Percentiles rank a stretch among this genome's conserved stretches.
Evolutionary conservation across 2,329 filamentous ascomycete species (phyloP).

Genomic region (Epichloe brachyelytri): DNA sequence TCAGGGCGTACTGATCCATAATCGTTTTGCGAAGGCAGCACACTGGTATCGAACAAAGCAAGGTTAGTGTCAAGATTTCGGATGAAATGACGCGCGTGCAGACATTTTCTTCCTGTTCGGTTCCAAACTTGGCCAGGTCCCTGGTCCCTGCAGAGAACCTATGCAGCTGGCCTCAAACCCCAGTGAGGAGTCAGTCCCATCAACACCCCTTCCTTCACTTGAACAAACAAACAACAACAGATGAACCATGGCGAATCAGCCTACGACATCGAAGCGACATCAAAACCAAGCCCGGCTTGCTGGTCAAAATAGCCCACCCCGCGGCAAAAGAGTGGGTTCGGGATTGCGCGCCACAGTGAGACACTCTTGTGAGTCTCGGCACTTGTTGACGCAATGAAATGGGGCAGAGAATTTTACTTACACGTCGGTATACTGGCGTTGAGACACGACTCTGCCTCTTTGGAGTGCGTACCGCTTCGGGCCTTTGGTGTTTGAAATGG

Average conservation of each 20-base stretch:
- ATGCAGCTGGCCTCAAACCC: neutral
- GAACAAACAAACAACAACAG: conserved; percentile 1
- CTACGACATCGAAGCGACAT: neutral
- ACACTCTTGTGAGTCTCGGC: neutral
- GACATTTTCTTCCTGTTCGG: neutral
- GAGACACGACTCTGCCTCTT: conserved; percentile 20
- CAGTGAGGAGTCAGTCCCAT: neutral
- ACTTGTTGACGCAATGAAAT: neutral
- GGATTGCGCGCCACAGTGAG: neutral
- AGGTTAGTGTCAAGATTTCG: neutral
- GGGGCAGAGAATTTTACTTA: conserved; percentile 12
- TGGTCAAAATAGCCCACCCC: conserved; percentile 1
- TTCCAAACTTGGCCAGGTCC: neutral
- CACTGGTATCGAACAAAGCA: neutral
- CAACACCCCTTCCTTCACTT: neutral
- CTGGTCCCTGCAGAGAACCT: neutral
- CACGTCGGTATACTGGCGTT: conserved; percentile 12
- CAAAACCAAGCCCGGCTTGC: neutral
- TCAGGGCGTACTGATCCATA: conserved; percentile 13
- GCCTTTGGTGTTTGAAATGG: conserved; percentile 14
- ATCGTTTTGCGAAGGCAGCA: conserved; percentile 9
- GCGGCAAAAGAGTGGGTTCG: neutral
- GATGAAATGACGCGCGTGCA: neutral
- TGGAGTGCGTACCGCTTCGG: conserved; percentile 19
- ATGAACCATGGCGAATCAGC: conserved; percentile 5